Percentiles rank a stretch among this genome's conserved stretches.
Evolutionary conservation across 805 yeast genomes (phyloP).

Genomic region (Metschnikowia kunwiensis): DNA sequence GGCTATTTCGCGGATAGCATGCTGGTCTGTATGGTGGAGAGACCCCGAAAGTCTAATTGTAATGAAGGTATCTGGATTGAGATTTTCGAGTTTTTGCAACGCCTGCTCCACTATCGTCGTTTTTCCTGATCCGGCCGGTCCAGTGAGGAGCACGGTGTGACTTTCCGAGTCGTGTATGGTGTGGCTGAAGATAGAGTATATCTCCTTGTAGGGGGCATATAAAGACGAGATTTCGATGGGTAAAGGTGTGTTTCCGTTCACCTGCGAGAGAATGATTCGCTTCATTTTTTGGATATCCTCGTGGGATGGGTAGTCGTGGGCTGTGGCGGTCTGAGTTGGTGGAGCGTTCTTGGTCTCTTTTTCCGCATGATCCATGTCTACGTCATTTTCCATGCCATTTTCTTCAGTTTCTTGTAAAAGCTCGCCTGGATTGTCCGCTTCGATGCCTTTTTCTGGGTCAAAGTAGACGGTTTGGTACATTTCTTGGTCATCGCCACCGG

Average conservation of each 20-base stretch:
- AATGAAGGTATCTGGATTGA: constrained; percentile 52
- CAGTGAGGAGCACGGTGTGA: constrained; percentile 75
- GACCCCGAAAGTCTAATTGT: constrained; percentile 65
- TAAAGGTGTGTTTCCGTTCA: constrained; percentile 13
- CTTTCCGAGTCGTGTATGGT: constrained; percentile 71
- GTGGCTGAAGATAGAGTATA: constrained; percentile 57
- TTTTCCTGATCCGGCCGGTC: constrained; percentile 80
- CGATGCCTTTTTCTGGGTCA: too few relatives aligned
- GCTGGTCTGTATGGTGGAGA: constrained; percentile 68
- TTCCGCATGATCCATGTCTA: too few relatives aligned
- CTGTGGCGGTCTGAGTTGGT: too few relatives aligned
- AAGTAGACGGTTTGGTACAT: too few relatives aligned
- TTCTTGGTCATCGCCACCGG: too few relatives aligned
- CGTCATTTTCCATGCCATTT: too few relatives aligned
- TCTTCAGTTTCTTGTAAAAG: too few relatives aligned
- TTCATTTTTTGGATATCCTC: constrained; percentile 11
- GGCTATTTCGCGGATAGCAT: constrained; percentile 84
- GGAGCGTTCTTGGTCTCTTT: too few relatives aligned
- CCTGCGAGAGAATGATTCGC: constrained; percentile 9
- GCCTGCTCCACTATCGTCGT: constrained; percentile 60
- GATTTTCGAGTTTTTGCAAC: constrained; percentile 39
- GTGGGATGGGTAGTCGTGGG: not conserved
- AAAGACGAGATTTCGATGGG: constrained; percentile 12
- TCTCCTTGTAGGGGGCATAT: constrained; percentile 42
- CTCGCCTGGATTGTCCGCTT: too few relatives aligned